phyloP scores from a whole-genome alignment of 768 basidiomycete species.

The Suillus decipiens region DNA sequence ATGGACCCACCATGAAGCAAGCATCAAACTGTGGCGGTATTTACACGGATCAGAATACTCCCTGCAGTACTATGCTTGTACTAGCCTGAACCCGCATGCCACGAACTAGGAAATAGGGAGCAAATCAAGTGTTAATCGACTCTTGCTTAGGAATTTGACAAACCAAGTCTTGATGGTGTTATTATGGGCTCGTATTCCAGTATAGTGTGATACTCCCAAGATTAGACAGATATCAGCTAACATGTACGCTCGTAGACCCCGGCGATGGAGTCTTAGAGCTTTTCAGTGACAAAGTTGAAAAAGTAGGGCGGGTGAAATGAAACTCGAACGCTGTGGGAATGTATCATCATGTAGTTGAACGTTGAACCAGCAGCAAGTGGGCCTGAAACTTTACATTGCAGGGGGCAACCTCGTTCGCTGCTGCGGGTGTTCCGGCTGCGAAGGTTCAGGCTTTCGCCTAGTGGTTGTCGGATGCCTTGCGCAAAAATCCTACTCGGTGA shows the following conservation, averaged over 20 bases:
- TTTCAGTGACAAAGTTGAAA: not conserved
- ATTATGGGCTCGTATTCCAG: not conserved
- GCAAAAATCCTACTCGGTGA: not conserved
- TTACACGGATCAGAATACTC: not conserved
- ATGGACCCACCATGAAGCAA: not conserved
- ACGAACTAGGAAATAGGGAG: no score
- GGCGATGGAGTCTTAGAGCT: not conserved
- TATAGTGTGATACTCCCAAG: not conserved
- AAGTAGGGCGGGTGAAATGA: not conserved
- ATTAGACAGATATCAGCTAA: not conserved
- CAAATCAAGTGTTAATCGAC: not conserved
- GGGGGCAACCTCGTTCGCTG: not conserved
- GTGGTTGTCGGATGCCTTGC: not conserved
- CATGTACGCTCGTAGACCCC: not conserved
- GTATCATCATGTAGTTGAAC: not conserved
- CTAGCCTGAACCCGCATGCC: not conserved
- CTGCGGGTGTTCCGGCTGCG: not conserved
- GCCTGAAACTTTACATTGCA: not conserved
- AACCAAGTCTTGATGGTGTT: not conserved
- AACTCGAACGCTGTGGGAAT: not conserved
- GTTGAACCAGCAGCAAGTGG: not conserved
- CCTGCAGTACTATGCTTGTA: not conserved
- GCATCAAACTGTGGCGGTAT: not conserved
- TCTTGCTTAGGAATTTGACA: not conserved
- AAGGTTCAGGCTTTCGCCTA: not conserved